Conservation (phyloP, 1,284 basidiomycete genomes). For the Kalmanozyma brasiliensis region DNA sequence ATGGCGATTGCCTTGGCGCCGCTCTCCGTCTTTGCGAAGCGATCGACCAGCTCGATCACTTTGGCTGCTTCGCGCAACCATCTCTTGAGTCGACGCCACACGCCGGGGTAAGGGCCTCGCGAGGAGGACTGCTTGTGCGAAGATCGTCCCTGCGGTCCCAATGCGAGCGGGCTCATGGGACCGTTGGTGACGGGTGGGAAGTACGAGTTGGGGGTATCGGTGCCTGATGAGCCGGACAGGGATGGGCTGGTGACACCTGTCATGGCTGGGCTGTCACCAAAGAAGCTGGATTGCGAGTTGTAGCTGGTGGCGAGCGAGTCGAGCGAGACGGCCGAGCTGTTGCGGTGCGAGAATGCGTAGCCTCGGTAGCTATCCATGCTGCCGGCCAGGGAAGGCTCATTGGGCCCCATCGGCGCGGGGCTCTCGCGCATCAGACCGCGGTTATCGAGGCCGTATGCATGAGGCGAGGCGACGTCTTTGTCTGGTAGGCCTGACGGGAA, state of each 20-base stretch:
- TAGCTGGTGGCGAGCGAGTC: constrained; percentile 66
- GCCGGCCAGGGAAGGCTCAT: constrained; percentile 26
- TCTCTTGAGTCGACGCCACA: constrained; percentile 65
- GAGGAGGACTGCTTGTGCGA: constrained; percentile 16
- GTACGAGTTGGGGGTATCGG: constrained; percentile 42
- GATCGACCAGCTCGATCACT: constrained; percentile 60
- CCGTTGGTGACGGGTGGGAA: constrained; percentile 29
- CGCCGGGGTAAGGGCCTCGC: constrained; percentile 62
- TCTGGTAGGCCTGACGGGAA: constrained; percentile 14
- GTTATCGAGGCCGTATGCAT: constrained; percentile 25
- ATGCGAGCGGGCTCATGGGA: constrained; percentile 49
- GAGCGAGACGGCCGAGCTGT: constrained; percentile 62
- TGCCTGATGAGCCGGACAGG: constrained; percentile 26
- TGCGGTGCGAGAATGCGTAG: constrained; percentile 40
- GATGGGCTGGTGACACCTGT: constrained; percentile 32
- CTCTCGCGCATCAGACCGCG: constrained; percentile 44
- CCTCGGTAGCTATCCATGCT: constrained; percentile 19
- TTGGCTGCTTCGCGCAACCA: constrained; percentile 66
- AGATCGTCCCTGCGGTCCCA: constrained; percentile 26
- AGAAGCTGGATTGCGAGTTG: constrained; percentile 58
- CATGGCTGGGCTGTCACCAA: constrained; percentile 34
- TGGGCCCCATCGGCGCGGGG: constrained; percentile 45
- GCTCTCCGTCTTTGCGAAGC: constrained; percentile 50
- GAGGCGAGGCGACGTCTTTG: constrained; percentile 25
- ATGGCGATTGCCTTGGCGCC: constrained; percentile 50